phyloP scores from a whole-genome alignment of 495 filamentous ascomycete genomes.

The Pyronema domesticum region DNA sequence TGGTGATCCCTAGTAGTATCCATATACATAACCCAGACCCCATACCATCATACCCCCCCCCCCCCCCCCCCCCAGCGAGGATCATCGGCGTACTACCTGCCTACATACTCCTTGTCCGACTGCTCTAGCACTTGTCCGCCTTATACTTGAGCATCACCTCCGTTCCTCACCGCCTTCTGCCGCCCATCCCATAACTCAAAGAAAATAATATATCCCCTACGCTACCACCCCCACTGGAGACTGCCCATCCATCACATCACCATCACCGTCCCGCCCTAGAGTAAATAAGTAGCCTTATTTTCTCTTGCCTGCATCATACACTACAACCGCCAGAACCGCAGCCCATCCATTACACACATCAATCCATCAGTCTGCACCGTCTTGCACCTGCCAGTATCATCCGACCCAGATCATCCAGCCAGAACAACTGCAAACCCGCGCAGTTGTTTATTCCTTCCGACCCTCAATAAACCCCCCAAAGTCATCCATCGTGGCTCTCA shows the following conservation, averaged over 20 bases:
- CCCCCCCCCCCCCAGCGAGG: conserved; percentile 1
- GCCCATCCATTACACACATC: neutral
- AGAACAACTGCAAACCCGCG: neutral
- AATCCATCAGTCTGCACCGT: neutral
- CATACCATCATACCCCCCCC: neutral
- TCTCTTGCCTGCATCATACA: neutral
- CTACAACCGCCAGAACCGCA: neutral
- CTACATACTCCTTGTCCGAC: neutral
- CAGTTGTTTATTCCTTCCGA: neutral
- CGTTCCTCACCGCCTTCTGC: neutral
- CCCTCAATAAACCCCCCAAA: neutral
- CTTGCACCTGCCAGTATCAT: neutral
- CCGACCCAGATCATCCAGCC: neutral
- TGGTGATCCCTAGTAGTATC: neutral
- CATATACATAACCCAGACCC: neutral
- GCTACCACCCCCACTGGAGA: too few relatives aligned
- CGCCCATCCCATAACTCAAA: too few relatives aligned
- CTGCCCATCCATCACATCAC: too few relatives aligned
- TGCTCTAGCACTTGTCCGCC: neutral
- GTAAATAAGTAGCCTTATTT: neutral
- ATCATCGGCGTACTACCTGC: neutral
- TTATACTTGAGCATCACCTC: neutral
- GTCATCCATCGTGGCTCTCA: conserved; percentile 23
- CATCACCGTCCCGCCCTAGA: neutral
- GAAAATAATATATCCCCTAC: too few relatives aligned